These are phyloP conservation scores for Jamesozyma piceae DNA, from an alignment of 805 yeast genomes.

Conservation along the genomic window DNA sequence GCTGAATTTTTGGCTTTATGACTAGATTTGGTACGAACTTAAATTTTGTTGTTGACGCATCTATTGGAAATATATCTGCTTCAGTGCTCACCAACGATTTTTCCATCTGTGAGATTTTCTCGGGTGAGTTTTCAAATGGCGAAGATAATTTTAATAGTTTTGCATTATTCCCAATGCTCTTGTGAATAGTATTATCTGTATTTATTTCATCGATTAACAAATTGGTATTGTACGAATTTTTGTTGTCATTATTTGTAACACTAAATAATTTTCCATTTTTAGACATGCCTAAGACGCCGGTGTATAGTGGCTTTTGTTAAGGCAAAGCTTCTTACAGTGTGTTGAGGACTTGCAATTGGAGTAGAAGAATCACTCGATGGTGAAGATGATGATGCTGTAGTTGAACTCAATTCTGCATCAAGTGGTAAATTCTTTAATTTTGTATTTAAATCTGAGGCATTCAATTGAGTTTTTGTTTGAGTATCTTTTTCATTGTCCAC, in stretches of 20 bases:
- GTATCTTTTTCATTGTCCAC: no score
- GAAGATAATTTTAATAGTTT: not conserved
- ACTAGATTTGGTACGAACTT: not conserved
- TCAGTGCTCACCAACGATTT: not conserved
- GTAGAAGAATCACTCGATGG: constrained; percentile 10
- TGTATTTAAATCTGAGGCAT: not conserved
- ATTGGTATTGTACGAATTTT: not conserved
- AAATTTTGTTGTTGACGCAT: constrained; percentile 1
- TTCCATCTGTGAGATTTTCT: not conserved
- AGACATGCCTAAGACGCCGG: constrained; percentile 14
- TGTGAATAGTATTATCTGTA: not conserved
- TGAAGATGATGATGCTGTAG: constrained; percentile 7
- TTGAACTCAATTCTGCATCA: constrained; percentile 1
- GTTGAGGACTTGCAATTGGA: constrained; percentile 12
- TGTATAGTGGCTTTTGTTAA: not conserved
- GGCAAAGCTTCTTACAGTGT: not conserved
- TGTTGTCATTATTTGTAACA: not conserved
- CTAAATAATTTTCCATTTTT: constrained; percentile 2
- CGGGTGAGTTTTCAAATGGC: not conserved
- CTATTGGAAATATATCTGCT: not conserved
- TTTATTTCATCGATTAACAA: not conserved
- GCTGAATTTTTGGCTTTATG: not conserved
- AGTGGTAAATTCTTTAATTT: not conserved
- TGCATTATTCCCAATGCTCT: not conserved
- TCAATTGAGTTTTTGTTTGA: not conserved